phyloP scores from a whole-genome alignment of 2,329 filamentous ascomycete species.

The Fusarium burgessii region DNA sequence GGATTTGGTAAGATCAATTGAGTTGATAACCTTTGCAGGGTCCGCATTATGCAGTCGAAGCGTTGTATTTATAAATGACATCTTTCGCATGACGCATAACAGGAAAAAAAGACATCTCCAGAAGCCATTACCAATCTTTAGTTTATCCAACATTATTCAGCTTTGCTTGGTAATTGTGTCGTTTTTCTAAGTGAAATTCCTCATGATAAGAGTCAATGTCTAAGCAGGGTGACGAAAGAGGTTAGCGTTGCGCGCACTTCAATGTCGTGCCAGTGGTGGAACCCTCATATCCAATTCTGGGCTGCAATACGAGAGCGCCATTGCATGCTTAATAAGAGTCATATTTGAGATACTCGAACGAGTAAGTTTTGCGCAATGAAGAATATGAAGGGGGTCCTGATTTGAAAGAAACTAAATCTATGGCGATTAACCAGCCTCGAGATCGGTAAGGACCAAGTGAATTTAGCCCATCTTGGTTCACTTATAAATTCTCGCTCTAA shows the following conservation, averaged over 20 bases:
- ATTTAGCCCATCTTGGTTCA: too few species aligned
- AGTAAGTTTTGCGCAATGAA: background rate
- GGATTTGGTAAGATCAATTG: too few species aligned
- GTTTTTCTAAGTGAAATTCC: accelerated
- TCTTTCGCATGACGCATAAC: too few species aligned
- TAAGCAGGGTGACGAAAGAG: background rate
- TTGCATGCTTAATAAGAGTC: accelerated
- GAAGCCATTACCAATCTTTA: too few species aligned
- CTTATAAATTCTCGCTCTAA: background rate
- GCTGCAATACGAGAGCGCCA: accelerated
- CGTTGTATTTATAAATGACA: background rate
- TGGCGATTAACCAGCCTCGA: background rate
- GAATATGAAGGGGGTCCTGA: accelerated
- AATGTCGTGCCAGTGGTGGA: background rate
- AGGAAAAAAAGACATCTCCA: too few species aligned
- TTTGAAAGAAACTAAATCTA: background rate
- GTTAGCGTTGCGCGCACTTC: background rate
- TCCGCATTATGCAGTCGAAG: too few species aligned
- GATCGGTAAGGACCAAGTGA: background rate
- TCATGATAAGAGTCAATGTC: background rate
- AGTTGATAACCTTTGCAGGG: too few species aligned
- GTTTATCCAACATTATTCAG: background rate
- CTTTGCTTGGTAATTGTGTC: background rate
- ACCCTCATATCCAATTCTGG: background rate
- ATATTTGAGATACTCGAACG: accelerated